Conservation (phyloP, 192 early-diverging fungal species). For the Backusella luteola region DNA sequence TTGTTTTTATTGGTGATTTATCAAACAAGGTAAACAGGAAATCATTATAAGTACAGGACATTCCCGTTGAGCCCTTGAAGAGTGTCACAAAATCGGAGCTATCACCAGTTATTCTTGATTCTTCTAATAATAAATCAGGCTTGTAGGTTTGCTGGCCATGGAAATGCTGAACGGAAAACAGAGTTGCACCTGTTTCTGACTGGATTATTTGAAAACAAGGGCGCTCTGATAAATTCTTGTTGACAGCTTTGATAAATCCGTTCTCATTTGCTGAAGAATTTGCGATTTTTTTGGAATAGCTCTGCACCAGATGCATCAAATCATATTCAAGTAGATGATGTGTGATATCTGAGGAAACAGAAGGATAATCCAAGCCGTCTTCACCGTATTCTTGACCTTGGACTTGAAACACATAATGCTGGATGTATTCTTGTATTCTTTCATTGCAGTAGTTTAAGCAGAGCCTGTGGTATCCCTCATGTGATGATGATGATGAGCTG, state of each 20-base stretch:
- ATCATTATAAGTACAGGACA: slow-evolving; percentile 58
- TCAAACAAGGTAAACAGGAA: slow-evolving; percentile 78
- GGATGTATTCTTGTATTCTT: slow-evolving; percentile 75
- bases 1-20: slow-evolving; percentile 74
- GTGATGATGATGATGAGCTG: slow-evolving; percentile 42
- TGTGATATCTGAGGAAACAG: slow-evolving; percentile 45
- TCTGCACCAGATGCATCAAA: slow-evolving; percentile 63
- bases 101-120: slow-evolving; percentile 74
- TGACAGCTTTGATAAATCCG: slow-evolving; percentile 49
- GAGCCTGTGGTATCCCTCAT: slow-evolving; percentile 61
- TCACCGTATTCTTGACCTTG: slow-evolving; percentile 54
- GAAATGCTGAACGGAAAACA: slow-evolving; percentile 84
- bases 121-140: slow-evolving; percentile 62
- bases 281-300: slow-evolving; percentile 29
- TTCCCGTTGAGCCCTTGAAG: slow-evolving; percentile 63
- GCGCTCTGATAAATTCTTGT: slow-evolving; percentile 52
- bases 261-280: slow-evolving; percentile 43
- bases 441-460: slow-evolving; percentile 70
- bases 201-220: slow-evolving; percentile 32
- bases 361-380: slow-evolving; percentile 60
- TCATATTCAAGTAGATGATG: slow-evolving; percentile 72
- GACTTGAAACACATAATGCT: slow-evolving; percentile 69
- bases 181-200: slow-evolving; percentile 35
- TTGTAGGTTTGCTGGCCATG: slow-evolving; percentile 64
- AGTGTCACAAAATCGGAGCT: slow-evolving; percentile 82